Percentiles rank a stretch among this genome's conserved stretches.
phyloP scores from a whole-genome alignment of 495 filamentous ascomycete genomes.

The Amorphotheca resinae region DNA sequence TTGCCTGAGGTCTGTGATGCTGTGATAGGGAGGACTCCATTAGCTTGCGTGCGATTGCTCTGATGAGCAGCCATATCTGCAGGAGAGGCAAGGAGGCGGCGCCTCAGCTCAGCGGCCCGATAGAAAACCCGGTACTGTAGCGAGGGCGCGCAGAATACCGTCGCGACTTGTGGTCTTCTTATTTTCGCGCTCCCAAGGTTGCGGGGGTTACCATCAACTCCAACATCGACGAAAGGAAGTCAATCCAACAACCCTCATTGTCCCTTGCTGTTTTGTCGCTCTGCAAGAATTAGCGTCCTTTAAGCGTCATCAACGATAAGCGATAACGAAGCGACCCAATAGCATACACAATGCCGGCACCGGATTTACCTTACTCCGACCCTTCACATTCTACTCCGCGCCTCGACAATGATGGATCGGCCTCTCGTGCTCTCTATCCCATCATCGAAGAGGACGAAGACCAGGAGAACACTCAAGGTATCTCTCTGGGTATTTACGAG shows the following conservation, averaged over 20 bases:
- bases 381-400: background rate
- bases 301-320: background rate
- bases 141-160: too few species aligned
- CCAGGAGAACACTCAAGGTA: background rate
- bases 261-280: background rate
- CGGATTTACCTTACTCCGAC: background rate
- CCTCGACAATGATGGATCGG: too few species aligned
- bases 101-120: too few species aligned
- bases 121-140: too few species aligned
- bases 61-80: slow-evolving; percentile 8
- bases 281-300: background rate
- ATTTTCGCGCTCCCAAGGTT: too few species aligned
- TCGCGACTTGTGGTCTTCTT: too few species aligned
- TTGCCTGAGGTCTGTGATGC: slow-evolving; percentile 41
- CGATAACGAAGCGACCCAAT: background rate
- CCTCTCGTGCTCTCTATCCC: background rate
- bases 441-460: background rate
- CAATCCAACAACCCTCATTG: too few species aligned
- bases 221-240: too few species aligned
- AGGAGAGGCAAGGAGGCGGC: too few species aligned
- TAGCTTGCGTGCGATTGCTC: slow-evolving; percentile 28
- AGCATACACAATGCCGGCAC: background rate
- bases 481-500: background rate
- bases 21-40: slow-evolving; percentile 50
- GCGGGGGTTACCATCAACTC: too few species aligned